These are phyloP conservation scores for Murraya paniculata DNA, from an alignment of 345 rosid species.

Conservation along the genomic window DNA sequence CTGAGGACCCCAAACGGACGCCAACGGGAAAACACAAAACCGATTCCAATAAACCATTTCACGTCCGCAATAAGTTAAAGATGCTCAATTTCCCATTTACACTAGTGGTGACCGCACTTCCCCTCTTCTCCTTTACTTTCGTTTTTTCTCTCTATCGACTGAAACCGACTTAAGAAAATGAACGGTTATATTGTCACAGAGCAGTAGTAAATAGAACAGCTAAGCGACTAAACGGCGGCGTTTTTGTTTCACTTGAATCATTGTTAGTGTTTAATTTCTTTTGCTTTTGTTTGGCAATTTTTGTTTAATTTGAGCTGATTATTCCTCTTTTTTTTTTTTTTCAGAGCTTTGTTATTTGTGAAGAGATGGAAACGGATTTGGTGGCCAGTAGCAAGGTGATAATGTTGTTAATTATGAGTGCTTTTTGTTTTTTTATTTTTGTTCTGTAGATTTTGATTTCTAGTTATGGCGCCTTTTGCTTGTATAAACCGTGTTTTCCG, in stretches of 20 bases:
- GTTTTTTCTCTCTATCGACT: not conserved
- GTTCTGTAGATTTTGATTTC: not conserved
- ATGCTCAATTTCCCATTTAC: not conserved
- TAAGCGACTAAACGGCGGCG: not conserved
- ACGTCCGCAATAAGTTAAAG: slow-evolving; percentile 3
- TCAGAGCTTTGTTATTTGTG: not conserved
- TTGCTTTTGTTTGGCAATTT: not conserved
- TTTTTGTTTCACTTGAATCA: not conserved
- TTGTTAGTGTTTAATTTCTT: not conserved
- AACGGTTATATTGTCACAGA: not conserved
- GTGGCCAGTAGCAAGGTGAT: not conserved
- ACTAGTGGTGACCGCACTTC: not conserved
- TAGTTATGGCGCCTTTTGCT: not conserved
- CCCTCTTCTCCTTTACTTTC: not conserved
- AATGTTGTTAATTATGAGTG: not conserved
- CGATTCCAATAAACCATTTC: not conserved
- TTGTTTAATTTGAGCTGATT: not conserved
- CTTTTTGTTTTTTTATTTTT: not conserved
- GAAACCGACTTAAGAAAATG: not conserved
- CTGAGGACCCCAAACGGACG: not conserved
- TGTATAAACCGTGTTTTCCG: not conserved
- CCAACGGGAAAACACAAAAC: not conserved
- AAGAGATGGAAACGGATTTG: slow-evolving; percentile 6
- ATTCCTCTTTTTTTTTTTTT: not conserved
- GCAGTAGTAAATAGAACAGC: not conserved